Base-by-base conservation (phyloP, 2,329 filamentous ascomycete genomes). In the Sarocladium strictum region DNA sequence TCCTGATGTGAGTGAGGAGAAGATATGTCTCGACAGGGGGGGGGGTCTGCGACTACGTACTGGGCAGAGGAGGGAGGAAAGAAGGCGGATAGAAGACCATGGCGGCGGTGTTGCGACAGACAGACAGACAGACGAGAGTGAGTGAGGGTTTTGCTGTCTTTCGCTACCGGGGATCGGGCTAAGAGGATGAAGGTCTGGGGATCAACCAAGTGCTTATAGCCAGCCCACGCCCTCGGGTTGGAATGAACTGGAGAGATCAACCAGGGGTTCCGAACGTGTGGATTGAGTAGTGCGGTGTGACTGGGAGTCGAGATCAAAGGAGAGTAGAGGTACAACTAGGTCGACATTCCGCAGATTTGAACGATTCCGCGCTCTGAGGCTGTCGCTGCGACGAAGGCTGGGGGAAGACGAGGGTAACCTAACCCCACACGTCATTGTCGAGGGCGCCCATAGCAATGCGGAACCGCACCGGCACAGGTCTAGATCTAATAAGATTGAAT, bases 71-170 rank as follows among this genome's bases (percentile, higher is more conserved):
- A 6, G 83, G 82, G 24, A 82, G 76, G 78, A 81, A 86, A 61
- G 78, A 67, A 5, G 85, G 83, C 55, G 85, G 73, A 53, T 74
- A 68, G 68, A 89, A 89, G 52, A 78, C 74, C 76, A 79, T 79
- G 49, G 43, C 57, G 53, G 29, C 45, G 45, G n/a, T 50, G 24
- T 50, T 26, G 35, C 32, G 32, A 33, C 15, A 9, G 15, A 33
- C 32, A 9, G 15, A 33, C 32, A 33, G 32, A 38, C 35, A 38
- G 35, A n/a, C 9, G 7, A 38, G 7, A 38, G 35, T 9, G 35
- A 38, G 9, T 17, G 12, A 32, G 29, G 29, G 29, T 32, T 7
- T 32, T 6, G 29, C 29, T 32, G 29, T n/a, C n/a, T n/a, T n/a
- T n/a, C n/a, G n/a, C n/a, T n/a, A n/a, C n/a, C n/a, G n/a, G n/a